Percentiles rank a stretch among this genome's conserved stretches.
Evolutionary conservation across 1,139 yeast genomes (phyloP).

Genomic region (Ashbya aceris): DNA sequence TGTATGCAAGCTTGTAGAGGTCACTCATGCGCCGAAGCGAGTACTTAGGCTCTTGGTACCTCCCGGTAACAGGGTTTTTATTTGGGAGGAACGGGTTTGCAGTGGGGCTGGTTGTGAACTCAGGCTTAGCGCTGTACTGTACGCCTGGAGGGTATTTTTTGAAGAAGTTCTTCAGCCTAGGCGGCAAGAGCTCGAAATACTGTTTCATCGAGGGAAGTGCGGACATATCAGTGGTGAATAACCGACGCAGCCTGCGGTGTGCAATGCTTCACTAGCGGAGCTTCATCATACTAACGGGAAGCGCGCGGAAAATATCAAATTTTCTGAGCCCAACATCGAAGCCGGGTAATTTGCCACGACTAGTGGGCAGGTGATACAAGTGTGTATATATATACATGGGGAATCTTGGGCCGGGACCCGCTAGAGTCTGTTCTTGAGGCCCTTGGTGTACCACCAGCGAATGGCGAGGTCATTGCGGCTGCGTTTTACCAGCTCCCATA

Average conservation of each 20-base stretch:
- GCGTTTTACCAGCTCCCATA: slow-evolving; percentile 20
- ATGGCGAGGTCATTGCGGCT: slow-evolving; percentile 13
- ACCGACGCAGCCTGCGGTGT: too few relatives aligned
- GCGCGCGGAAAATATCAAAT: too few relatives aligned
- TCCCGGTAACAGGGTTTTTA: slow-evolving; percentile 71
- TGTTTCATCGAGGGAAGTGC: slow-evolving; percentile 26
- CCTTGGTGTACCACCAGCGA: slow-evolving; percentile 15
- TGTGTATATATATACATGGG: background rate
- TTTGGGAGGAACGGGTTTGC: slow-evolving; percentile 88
- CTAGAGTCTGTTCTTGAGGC: background rate
- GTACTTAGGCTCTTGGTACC: slow-evolving; percentile 68
- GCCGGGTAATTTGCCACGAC: too few relatives aligned
- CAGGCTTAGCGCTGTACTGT: slow-evolving; percentile 57
- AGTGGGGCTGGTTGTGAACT: slow-evolving; percentile 52
- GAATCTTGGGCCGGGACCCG: background rate
- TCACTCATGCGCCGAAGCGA: slow-evolving; percentile 82
- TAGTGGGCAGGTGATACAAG: too few relatives aligned
- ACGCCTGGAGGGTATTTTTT: slow-evolving; percentile 81
- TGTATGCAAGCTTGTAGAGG: slow-evolving; percentile 71
- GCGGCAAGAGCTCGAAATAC: slow-evolving; percentile 54
- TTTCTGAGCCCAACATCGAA: too few relatives aligned
- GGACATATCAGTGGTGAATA: too few relatives aligned
- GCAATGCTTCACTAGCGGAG: too few relatives aligned
- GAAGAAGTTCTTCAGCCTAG: slow-evolving; percentile 65
- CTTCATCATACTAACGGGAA: too few relatives aligned